Conservation (phyloP, 768 basidiomycete species). For the Termitomyces sp. region DNA sequence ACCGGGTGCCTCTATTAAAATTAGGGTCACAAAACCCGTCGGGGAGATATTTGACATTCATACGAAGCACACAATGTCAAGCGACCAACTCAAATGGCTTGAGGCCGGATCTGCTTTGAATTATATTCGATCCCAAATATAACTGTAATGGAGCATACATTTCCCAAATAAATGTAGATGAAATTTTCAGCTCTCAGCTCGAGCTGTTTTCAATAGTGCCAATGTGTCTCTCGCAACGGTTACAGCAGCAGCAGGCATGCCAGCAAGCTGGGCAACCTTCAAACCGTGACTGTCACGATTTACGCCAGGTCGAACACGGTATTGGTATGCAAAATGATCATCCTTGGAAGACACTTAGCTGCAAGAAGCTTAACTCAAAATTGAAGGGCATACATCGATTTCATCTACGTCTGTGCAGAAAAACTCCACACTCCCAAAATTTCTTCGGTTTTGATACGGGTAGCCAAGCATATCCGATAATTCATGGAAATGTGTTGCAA, state of each 20-base stretch:
- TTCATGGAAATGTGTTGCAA: conserved; percentile 99
- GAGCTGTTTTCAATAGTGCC: conserved; percentile 26
- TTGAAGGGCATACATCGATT: conserved; percentile 46
- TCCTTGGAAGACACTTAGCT: conserved; percentile 38
- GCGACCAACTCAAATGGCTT: conserved; percentile 89
- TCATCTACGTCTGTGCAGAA: conserved; percentile 89
- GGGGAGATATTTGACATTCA: conserved; percentile 63
- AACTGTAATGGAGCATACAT: background rate
- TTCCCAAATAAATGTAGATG: background rate
- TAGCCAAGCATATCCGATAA: conserved; percentile 80
- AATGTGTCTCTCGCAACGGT: conserved; percentile 55
- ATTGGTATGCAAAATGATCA: conserved; percentile 77
- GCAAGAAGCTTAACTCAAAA: background rate
- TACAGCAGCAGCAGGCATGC: conserved; percentile 65
- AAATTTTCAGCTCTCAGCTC: conserved; percentile 4
- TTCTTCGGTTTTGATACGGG: conserved; percentile 33
- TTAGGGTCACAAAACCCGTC: conserved; percentile 62
- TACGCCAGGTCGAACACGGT: conserved; percentile 74
- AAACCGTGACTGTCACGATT: conserved; percentile 90
- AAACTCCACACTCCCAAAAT: conserved; percentile 66
- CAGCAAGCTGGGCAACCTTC: conserved; percentile 84
- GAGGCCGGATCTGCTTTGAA: conserved; percentile 87
- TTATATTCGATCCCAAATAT: conserved; percentile 65
- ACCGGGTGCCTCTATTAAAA: conserved; percentile 38
- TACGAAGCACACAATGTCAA: conserved; percentile 86